Percentiles rank a stretch among this genome's conserved stretches.
Evolutionary conservation across 257 asterid genomes (phyloP).

Genomic region (Scutellaria galericulata): DNA sequence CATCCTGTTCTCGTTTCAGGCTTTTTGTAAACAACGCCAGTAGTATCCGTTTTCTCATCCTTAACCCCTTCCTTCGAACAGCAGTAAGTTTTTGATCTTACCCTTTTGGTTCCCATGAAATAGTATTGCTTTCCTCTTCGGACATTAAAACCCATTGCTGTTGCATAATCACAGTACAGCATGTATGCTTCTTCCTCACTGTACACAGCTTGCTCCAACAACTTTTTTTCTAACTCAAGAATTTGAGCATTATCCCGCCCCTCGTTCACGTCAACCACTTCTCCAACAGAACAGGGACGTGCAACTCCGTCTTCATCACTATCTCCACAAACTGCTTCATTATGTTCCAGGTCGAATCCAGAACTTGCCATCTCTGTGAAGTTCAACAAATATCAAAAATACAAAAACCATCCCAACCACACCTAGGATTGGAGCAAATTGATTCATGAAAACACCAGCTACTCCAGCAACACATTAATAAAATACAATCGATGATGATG

Average conservation of each 20-base stretch:
- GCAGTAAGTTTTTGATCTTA: slow-evolving; percentile 65
- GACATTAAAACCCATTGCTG: slow-evolving; percentile 69
- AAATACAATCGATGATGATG: background rate
- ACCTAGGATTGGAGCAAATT: background rate
- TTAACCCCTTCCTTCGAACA: slow-evolving; percentile 77
- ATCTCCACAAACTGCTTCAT: slow-evolving; percentile 45
- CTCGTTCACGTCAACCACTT: slow-evolving; percentile 61
- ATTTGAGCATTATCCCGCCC: slow-evolving; percentile 49
- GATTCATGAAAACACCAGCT: background rate
- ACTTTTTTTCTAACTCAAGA: slow-evolving; percentile 49
- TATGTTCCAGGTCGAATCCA: slow-evolving; percentile 44
- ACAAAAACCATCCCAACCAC: background rate
- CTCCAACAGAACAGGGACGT: slow-evolving; percentile 50
- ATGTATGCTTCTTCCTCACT: slow-evolving; percentile 77
- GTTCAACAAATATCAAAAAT: slow-evolving; percentile 12
- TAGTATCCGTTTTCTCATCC: slow-evolving; percentile 53
- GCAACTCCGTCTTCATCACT: slow-evolving; percentile 56
- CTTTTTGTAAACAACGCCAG: slow-evolving; percentile 49
- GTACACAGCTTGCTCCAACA: slow-evolving; percentile 57
- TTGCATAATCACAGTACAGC: slow-evolving; percentile 74
- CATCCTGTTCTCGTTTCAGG: slow-evolving; percentile 76
- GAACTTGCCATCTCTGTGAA: slow-evolving; percentile 47
- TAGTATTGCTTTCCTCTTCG: slow-evolving; percentile 75
- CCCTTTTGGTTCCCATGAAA: slow-evolving; percentile 67
- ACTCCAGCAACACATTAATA: slow-evolving; percentile 12